phyloP scores from a whole-genome alignment of 768 basidiomycete genomes.

The Ephemerocybe angulata region DNA sequence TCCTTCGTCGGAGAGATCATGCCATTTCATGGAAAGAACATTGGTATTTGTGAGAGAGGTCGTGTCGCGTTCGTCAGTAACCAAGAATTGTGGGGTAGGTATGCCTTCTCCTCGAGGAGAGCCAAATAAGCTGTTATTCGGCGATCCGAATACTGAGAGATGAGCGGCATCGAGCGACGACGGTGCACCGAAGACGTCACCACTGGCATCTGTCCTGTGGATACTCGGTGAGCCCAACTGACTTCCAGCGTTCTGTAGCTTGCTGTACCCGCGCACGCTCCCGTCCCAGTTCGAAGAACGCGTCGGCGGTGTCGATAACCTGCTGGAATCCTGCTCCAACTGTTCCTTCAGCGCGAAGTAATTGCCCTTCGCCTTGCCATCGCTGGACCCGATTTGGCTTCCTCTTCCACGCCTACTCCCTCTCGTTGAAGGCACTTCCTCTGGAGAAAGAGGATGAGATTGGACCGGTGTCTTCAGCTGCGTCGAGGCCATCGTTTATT shows the following conservation, averaged over 20 bases:
- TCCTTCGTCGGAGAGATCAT: conserved; percentile 71
- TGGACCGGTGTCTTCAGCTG: conserved; percentile 57
- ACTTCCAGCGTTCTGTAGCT: conserved; percentile 28
- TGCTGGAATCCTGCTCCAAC: conserved; percentile 39
- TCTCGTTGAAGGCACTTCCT: conserved; percentile 42
- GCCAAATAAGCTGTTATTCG: conserved; percentile 22
- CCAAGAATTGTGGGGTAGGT: conserved; percentile 25
- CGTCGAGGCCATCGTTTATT: conserved; percentile 32
- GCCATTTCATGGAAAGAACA: conserved; percentile 70
- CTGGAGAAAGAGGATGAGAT: conserved; percentile 67
- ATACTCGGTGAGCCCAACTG: conserved; percentile 17
- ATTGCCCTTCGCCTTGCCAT: conserved; percentile 33
- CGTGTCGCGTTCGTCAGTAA: conserved; percentile 33
- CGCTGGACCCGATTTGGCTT: conserved; percentile 14
- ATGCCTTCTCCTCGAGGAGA: conserved; percentile 8
- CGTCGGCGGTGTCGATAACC: no score
- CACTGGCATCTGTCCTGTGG: conserved; percentile 32
- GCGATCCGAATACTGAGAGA: conserved; percentile 42
- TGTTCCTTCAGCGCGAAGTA: conserved; percentile 65
- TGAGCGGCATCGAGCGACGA: conserved; percentile 25
- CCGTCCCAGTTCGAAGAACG: conserved; percentile 38
- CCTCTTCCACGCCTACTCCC: conserved; percentile 45
- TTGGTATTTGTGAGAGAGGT: conserved; percentile 27
- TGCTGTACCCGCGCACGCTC: conserved; percentile 56
- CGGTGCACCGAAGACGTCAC: conserved; percentile 37